Base-by-base conservation (phyloP, 225 moss, liverwort and hornwort species). In the Straminergon stramineum region DNA sequence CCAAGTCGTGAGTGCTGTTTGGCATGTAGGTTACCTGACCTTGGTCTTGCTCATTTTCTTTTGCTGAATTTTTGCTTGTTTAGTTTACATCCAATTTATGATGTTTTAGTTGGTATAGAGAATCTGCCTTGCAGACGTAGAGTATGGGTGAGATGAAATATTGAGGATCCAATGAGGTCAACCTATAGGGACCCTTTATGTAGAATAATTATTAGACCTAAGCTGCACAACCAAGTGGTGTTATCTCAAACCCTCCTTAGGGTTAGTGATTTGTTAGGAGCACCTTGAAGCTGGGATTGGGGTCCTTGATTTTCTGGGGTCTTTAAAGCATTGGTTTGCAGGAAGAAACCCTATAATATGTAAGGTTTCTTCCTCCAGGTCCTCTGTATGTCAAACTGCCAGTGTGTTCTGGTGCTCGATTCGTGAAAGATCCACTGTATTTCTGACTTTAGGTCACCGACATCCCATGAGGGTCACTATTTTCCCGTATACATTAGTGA, bases 1-100 rank as follows among this genome's bases (percentile, higher is more conserved):
- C 45, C 95, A 95, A 88, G 90, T 95, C 71, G 92, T 92, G 87
- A 94, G 95, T 91, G 95, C 92, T 63, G 91, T 94, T 84, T 95
- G 95, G 95, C 95, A 95, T 92, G 93, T 94, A 89, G 32, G 93
- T 91, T 75, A 53, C 75, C 85, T 87, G 12, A 84, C 75, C 83
- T 86, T 88, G 80, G 73, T 70, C 84, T 80, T 52, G 43, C 78
- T 66, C 66, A 23, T 84, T 84, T 5, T n/a, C 37, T 86, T 8
- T 81, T 87, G 48, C 75, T 75, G 24, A 8, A 68, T 31, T 86
- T 71, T 52, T 35, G 52, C 24, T 85, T 85, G 10, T 48, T 28
- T 15, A 22, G 10, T 52, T 7, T 5, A 55, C 39, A 55, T 66
- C 53, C 41, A 65, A 39, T 79, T 78, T 66, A 17, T 53, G 78